Conservation (phyloP, 1,139 yeast species). For the Protomyces pachydermus region DNA sequence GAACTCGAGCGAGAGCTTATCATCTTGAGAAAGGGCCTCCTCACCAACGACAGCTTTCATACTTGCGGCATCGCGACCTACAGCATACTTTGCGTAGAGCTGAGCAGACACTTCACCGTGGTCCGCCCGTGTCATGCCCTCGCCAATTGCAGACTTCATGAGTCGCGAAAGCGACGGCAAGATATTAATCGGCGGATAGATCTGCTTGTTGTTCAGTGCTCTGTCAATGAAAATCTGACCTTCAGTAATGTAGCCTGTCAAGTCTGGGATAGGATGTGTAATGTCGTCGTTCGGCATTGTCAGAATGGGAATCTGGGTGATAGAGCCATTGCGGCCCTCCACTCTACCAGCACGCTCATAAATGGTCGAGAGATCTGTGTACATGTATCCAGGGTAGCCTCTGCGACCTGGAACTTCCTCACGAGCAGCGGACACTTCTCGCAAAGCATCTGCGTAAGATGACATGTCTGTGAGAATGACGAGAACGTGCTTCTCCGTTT, state of each 20-base stretch:
- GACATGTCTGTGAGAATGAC: slow-evolving; percentile 98
- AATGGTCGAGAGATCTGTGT: slow-evolving; percentile 96
- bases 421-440: slow-evolving; percentile 99
- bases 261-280: slow-evolving; percentile 99
- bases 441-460: slow-evolving; percentile 96
- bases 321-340: slow-evolving; percentile 98
- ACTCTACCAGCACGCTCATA: slow-evolving; percentile 99
- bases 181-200: slow-evolving; percentile 97
- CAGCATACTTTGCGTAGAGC: slow-evolving; percentile 96
- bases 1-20: slow-evolving; percentile 91
- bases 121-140: slow-evolving; percentile 99
- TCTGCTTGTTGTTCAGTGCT: slow-evolving; percentile 90
- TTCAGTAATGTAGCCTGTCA: slow-evolving; percentile 98
- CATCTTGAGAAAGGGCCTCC: slow-evolving; percentile 96
- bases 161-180: slow-evolving; percentile 94
- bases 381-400: slow-evolving; percentile 99
- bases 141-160: slow-evolving; percentile 99
- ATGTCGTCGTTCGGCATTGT: slow-evolving; percentile 99
- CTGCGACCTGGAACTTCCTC: slow-evolving; percentile 99
- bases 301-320: slow-evolving; percentile 96
- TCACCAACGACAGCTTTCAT: slow-evolving; percentile 99
- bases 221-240: slow-evolving; percentile 98
- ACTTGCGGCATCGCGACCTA: slow-evolving; percentile 99
- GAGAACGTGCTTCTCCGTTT: slow-evolving; percentile 97
- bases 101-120: slow-evolving; percentile 99